Percentiles rank a stretch among this genome's conserved stretches.
Conservation (phyloP, 2,329 filamentous ascomycete genomes). For the Phyllosticta citrichinensis region DNA sequence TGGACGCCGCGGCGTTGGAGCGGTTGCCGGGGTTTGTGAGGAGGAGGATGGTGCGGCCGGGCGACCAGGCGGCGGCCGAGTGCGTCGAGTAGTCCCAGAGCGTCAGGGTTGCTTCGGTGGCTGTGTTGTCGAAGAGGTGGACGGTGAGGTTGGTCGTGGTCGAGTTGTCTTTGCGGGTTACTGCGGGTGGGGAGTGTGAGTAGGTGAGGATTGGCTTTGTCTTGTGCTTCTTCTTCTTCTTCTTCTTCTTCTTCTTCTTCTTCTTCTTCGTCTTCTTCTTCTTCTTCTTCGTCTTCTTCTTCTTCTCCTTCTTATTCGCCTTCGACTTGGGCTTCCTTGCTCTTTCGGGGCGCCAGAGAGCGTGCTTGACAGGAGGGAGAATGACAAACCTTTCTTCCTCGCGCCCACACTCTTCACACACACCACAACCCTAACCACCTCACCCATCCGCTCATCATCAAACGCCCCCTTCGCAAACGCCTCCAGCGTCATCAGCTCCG, state of each 20-base stretch:
- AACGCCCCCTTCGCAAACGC: constrained; percentile 45
- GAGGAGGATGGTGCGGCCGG: constrained; percentile 42
- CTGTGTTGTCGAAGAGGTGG: constrained; percentile 46
- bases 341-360: not conserved
- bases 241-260: no score
- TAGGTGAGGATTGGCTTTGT: not conserved
- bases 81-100: constrained; percentile 44
- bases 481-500: constrained; percentile 47
- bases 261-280: no score
- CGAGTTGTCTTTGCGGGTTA: constrained; percentile 39
- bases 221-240: no score
- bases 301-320: no score
- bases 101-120: constrained; percentile 42
- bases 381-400: constrained; percentile 35
- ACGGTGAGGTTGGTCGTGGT: constrained; percentile 41
- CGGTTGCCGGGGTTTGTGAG: constrained; percentile 37
- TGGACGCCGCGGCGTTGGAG: not conserved
- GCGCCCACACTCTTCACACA: constrained; percentile 49
- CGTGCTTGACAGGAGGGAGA: not conserved
- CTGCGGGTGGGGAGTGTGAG: constrained; percentile 12
- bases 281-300: not conserved
- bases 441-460: constrained; percentile 35
- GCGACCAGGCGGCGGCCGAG: constrained; percentile 36
- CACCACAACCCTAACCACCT: constrained; percentile 39
- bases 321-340: not conserved